These are phyloP conservation scores for Oryza nivara DNA, from an alignment of 176 grass and related monocot species.

Conservation along the genomic window DNA sequence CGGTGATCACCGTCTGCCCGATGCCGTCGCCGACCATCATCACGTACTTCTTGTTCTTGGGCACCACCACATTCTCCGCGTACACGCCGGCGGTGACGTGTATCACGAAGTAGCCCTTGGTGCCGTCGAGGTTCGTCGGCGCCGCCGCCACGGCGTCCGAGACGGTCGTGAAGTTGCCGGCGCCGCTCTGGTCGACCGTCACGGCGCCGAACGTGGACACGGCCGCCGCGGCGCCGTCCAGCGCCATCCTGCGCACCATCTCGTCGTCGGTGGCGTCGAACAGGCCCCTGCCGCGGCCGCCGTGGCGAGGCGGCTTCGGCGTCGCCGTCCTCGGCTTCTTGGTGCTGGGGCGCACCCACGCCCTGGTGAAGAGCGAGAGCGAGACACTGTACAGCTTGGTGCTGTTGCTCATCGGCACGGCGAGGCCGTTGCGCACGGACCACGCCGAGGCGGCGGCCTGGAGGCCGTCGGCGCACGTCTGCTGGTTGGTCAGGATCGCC, in stretches of 20 bases:
- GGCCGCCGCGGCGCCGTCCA: slow-evolving; percentile 35
- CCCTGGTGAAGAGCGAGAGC: slow-evolving; percentile 87
- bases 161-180: slow-evolving; percentile 69
- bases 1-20: slow-evolving; percentile 77
- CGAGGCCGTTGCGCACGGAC: slow-evolving; percentile 78
- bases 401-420: slow-evolving; percentile 65
- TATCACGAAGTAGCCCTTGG: slow-evolving; percentile 77
- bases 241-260: slow-evolving; percentile 50
- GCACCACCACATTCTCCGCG: slow-evolving; percentile 78
- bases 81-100: slow-evolving; percentile 75
- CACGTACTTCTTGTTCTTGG: slow-evolving; percentile 76
- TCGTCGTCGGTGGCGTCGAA: slow-evolving; percentile 56
- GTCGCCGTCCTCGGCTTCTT: slow-evolving; percentile 27
- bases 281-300: slow-evolving; percentile 50
- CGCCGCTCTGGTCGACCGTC: slow-evolving; percentile 70
- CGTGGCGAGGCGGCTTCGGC: slow-evolving; percentile 29
- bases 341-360: slow-evolving; percentile 61
- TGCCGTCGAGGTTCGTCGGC: slow-evolving; percentile 53
- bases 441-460: slow-evolving; percentile 73
- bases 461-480: slow-evolving; percentile 88
- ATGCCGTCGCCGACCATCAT: slow-evolving; percentile 97
- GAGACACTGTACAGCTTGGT: slow-evolving; percentile 90
- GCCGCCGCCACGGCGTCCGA: slow-evolving; percentile 63
- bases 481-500: slow-evolving; percentile 94
- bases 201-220: slow-evolving; percentile 54